Evolutionary conservation across 1,284 basidiomycete species (phyloP), one percentile per base, ranked within the genome.

Genomic region (Anthracocystis setariae): DNA sequence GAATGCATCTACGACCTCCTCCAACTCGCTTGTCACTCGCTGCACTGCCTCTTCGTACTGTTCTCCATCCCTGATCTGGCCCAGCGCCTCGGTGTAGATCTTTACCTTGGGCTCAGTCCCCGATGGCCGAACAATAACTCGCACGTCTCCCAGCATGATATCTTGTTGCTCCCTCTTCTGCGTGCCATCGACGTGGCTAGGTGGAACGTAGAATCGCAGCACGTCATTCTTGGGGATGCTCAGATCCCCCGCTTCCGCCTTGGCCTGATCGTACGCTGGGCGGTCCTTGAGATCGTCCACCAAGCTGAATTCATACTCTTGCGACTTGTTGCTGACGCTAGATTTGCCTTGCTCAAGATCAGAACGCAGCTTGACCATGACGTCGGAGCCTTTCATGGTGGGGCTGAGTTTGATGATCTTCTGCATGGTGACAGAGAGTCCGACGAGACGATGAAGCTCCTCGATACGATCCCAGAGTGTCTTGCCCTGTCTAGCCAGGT

Each of bases 91-190:
- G 21, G 63, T 69, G 62, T 79, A 79, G 47, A 79, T 76, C 65
- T 79, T 79, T 38, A 77, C 75, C 52, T 76, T 77, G 20, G 73
- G 72, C 50, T 79, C 77, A 4, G 77, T 79, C 15, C 77, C 77
- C 7, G 73, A 76, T 0, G 77, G 77, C 15, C 77, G 49, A 20
- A 79, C 74, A 27, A 77, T 77, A 40, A 78, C 68, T n/a, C 77
- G 45, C 1, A 77, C 57, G 29, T 73, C 74, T 20, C 63, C 55
- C 3, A 79, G 66, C 72, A 70, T 69, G 52, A 79, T 73, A 13
- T 74, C 64, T 12, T 74, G 43, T 51, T 60, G 21, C 2, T 67
- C 55, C 3, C 69, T 47, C 40, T 66, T 40, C 3, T 45, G 32
- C 17, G 40, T 39, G 13, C 12, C 37, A 21, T 56, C 46, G 12